Evolutionary conservation across 1,139 yeast species (phyloP).

Genomic region (Keqinozyma sinolaborantium): DNA sequence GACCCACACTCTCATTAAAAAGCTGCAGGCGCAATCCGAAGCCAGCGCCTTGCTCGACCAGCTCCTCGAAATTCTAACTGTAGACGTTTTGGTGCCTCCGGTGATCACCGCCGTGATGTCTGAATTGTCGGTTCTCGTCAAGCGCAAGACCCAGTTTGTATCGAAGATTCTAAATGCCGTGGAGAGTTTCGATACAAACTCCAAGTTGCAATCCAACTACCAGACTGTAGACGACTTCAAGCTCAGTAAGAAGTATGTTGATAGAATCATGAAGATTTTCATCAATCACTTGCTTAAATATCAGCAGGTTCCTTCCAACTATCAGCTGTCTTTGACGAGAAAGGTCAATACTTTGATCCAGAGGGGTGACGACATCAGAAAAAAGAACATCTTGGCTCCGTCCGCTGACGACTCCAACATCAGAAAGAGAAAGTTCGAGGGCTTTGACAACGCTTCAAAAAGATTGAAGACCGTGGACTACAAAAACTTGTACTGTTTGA

Average conservation of each 20-base stretch:
- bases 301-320: conserved; percentile 30
- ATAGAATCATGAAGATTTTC: conserved; percentile 36
- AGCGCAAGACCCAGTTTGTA: conserved; percentile 54
- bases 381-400: conserved; percentile 31
- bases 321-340: conserved; percentile 24
- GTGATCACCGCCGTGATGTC: conserved; percentile 55
- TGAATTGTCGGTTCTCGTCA: conserved; percentile 45
- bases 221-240: conserved; percentile 43
- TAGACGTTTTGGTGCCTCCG: conserved; percentile 54
- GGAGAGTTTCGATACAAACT: conserved; percentile 33
- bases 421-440: conserved; percentile 39
- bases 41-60: conserved; percentile 67
- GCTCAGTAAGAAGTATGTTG: conserved; percentile 38
- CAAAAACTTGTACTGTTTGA: conserved; percentile 53
- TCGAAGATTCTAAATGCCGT: conserved; percentile 39
- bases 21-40: conserved; percentile 60
- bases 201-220: conserved; percentile 43
- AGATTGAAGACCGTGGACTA: conserved; percentile 30
- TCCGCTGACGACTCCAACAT: conserved; percentile 26
- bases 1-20: conserved; percentile 65
- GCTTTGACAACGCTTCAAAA: conserved; percentile 27
- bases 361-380: conserved; percentile 41
- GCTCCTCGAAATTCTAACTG: conserved; percentile 52
- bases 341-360: conserved; percentile 27
- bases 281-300: conserved; percentile 32